Evolutionary conservation across 805 yeast genomes (phyloP), one percentile per base, ranked within the genome.

Genomic region (Starmera dryadoides): DNA sequence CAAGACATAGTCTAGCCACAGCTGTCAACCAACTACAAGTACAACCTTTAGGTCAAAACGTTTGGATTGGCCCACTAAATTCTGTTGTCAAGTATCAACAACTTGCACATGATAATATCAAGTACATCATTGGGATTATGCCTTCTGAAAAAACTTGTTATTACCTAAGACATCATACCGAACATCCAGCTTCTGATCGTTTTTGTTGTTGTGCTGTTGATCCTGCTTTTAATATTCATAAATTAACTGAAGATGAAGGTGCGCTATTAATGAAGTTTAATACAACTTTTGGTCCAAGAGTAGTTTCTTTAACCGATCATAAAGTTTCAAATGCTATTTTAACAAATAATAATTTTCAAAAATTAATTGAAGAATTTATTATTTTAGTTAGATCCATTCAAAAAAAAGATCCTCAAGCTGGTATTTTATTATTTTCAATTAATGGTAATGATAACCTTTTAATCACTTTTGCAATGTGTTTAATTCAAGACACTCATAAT

Each of bases 51-150:
- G 53, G 64, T 9, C 60, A 62, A 16, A 55, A 62, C 34, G 52
- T 72, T 3, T 71, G 67, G 60, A 56, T 73, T 23, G 78, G 79
- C 2, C 75, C 78, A 2, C 45, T 69, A 39, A 58, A 68, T 36
- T 59, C 67, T 1, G 50, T 69, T n/a, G 57, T 64, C 1, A 66
- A 69, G 47, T 46, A 49, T 8, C 59, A 56, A 8, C 64, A 68
- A 38, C 46, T 73, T 9, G 38, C 42, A 16, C 47, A 53, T n/a
- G 56, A 66, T 40, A 67, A 68, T 43, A 64, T 73, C 43, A 59
- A 54, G 39, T 61, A 59, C 40, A 55, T 67, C 35, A 52, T 67
- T 21, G 62, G 66, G 16, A 45, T 64, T 2, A 56, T 66, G 17
- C 59, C 67, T 7, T 55, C 63, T 2, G 54, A 53, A 26, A 52